Conservation (phyloP, 495 filamentous ascomycete genomes). For the Talaromyces trachyspermus region DNA sequence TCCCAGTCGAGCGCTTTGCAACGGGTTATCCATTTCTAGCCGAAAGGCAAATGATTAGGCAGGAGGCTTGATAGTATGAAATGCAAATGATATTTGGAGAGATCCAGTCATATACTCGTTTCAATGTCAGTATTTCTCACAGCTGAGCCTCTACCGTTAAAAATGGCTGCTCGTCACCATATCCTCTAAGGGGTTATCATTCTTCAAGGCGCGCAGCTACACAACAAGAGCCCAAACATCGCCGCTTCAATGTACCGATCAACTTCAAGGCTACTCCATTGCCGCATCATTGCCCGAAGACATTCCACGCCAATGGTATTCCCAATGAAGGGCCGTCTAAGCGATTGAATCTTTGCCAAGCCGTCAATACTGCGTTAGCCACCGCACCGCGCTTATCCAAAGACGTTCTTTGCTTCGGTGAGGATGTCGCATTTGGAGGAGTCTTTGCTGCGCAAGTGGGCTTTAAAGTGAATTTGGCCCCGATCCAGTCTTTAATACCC, state of each 20-base stretch:
- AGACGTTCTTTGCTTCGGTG: conserved; percentile 48
- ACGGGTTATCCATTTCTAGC: too few relatives aligned
- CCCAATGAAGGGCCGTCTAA: conserved; percentile 65
- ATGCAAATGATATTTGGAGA: too few relatives aligned
- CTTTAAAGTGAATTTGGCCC: neutral
- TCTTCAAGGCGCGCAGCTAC: too few relatives aligned
- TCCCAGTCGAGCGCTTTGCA: too few relatives aligned
- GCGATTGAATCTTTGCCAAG: conserved; percentile 84
- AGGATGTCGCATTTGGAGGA: conserved; percentile 9
- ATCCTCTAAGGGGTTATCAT: too few relatives aligned
- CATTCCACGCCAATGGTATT: conserved; percentile 53
- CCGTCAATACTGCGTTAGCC: conserved; percentile 82
- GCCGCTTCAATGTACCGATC: conserved; percentile 79
- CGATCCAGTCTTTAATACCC: neutral
- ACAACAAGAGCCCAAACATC: too few relatives aligned
- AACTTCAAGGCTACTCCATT: conserved; percentile 80
- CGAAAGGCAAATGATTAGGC: too few relatives aligned
- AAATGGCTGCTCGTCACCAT: too few relatives aligned
- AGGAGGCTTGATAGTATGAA: too few relatives aligned
- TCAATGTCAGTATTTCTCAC: too few relatives aligned
- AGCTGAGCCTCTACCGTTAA: too few relatives aligned
- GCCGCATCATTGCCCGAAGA: conserved; percentile 66
- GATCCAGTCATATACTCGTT: too few relatives aligned
- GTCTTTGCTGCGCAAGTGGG: neutral
- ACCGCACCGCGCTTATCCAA: conserved; percentile 74